Evolutionary conservation across 495 filamentous ascomycete species (phyloP), one percentile per base, ranked within the genome.

Genomic region (Neurospora sublineolata): DNA sequence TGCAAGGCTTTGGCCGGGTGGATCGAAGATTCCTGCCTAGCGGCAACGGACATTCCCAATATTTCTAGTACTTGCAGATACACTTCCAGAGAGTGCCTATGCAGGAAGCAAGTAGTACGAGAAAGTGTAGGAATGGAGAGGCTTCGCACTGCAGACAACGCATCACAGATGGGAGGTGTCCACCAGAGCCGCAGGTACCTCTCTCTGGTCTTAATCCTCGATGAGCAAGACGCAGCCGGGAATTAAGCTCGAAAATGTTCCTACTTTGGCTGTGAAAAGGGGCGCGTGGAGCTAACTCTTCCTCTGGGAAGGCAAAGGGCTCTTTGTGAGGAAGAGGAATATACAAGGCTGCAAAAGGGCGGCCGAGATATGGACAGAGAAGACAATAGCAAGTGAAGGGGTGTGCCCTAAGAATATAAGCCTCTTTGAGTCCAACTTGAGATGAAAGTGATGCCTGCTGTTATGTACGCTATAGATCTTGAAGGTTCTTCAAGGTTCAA

Each of bases 221-320:
- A 23, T 14, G 11, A 23, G 20, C 4, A 27, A 27, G 46, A 58
- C 11, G 20, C 2, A 23, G 46, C 46, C 11, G 20, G 2, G 4
- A 14, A 14, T 7, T 23, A 1, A 27, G 14, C 46, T 14, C 23
- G 20, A 27, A 27, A 14, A 27, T 30, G 1, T 58, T 58, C 5
- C 10, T 58, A 14, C 5, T 52, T 12, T 52, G 20, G 4, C 44
- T 23, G 4, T 12, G 6, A 6, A 27, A 0, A 27, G 20, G 10
- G 0, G 11, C 1, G 11, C 4, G 30, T 14, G 11, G 23, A 27
- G 46, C 0, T 14, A 0, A 14, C 4, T 12, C 0, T 23, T 14
- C 11, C 2, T 14, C 4, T 52, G 11, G 20, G 4, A 23, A 52
- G 20, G 11, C 3, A 27, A 58, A 58, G 5, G 2, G 46, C 11